Evolutionary conservation across 352 stramenopile genomes (phyloP), one percentile per base, ranked within the genome.

Genomic region (Pythium sp.): DNA sequence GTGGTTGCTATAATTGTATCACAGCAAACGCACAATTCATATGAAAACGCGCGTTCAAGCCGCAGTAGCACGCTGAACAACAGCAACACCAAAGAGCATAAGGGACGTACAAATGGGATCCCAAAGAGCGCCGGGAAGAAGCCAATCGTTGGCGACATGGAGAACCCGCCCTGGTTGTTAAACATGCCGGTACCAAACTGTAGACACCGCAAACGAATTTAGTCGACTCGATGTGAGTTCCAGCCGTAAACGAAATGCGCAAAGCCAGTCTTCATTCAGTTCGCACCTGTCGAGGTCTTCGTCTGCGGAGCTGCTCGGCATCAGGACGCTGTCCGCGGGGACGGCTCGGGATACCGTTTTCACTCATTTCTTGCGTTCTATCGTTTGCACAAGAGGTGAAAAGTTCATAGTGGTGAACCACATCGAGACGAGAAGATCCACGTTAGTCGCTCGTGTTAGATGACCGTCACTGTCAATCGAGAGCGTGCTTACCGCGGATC

Each of bases 101-200:
- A 34, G 9, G 15, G 26, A 72, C 77, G 46, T 77, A 84, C 78
- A 36, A 82, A 75, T 24, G 76, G 78, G 22, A 89, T 71, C 11
- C 86, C 84, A 69, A 97, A 96, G 53, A 96, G 80, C 14, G 86
- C 88, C 14, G 90, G 87, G 63, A 95, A 95, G 79, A 94, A 95
- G 5, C 87, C 87, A 20, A 94, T 78, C 4, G 82, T 89, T 18
- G 88, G 81, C 9, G 84, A 91, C 72, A 89, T 86, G 12, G 77
- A 70, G 43, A 87, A 85, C 2, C 69, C 73, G 18, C 68, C 72
- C 60, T 81, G 73, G 32, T 70, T 70, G 34, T 73, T 77, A 41
- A 75, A 83, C 46, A 76, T 73, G 12, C 30, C 30, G 30, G 30
- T 32, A 5, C 68, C 80, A 53, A 78, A 84, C 80, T 78, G 58